Percentiles rank a stretch among this genome's conserved stretches.
These are phyloP conservation scores for Penicillium macrosclerotiorum DNA, from an alignment of 495 filamentous ascomycete genomes.

Conservation along the genomic window DNA sequence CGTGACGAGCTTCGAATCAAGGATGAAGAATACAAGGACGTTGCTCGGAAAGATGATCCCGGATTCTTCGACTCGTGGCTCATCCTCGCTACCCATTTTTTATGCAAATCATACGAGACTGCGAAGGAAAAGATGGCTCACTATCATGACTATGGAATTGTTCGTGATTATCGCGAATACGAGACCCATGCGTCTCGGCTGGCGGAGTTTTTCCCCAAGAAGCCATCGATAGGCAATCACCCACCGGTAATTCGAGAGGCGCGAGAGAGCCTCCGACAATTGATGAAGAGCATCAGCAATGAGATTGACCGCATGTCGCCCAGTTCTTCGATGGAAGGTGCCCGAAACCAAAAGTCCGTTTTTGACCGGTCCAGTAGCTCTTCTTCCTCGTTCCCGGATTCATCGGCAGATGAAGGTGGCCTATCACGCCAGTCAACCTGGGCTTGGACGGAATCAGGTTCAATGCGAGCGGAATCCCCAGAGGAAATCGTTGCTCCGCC, in stretches of 20 bases:
- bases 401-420: slow-evolving; percentile 30
- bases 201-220: slow-evolving; percentile 37
- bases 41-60: slow-evolving; percentile 14
- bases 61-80: slow-evolving; percentile 58
- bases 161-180: slow-evolving; percentile 70
- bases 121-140: slow-evolving; percentile 58
- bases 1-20: slow-evolving; percentile 61
- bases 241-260: slow-evolving; percentile 32
- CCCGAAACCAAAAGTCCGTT: slow-evolving; percentile 58
- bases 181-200: slow-evolving; percentile 65
- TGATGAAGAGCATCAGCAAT: slow-evolving; percentile 51
- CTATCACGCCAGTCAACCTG: slow-evolving; percentile 34
- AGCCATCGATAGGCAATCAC: slow-evolving; percentile 28
- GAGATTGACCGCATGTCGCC: slow-evolving; percentile 57
- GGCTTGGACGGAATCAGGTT: slow-evolving; percentile 29
- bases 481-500: slow-evolving; percentile 27
- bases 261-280: slow-evolving; percentile 44
- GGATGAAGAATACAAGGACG: slow-evolving; percentile 46
- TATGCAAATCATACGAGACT: slow-evolving; percentile 60
- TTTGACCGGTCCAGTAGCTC: slow-evolving; percentile 71
- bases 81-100: slow-evolving; percentile 56
- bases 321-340: slow-evolving; percentile 47
- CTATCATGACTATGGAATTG: slow-evolving; percentile 55
- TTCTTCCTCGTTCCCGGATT: slow-evolving; percentile 49
- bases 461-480: slow-evolving; percentile 33